phyloP scores from a whole-genome alignment of 2,329 filamentous ascomycete genomes.

The Mollisiaceae sp. region DNA sequence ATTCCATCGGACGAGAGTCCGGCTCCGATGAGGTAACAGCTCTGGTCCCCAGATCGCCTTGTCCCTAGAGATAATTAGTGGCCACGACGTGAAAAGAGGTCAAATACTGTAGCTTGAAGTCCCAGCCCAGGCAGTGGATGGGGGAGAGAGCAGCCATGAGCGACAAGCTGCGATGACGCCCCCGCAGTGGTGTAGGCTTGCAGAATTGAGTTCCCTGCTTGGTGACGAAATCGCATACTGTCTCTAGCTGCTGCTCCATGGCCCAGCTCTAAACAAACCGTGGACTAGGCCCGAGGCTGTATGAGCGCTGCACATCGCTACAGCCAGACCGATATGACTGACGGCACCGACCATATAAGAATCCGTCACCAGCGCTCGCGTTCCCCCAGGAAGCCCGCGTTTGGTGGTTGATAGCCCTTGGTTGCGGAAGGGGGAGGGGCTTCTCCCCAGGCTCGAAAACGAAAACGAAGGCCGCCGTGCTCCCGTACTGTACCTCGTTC shows the following conservation, averaged over 20 bases:
- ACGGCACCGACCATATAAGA: no score
- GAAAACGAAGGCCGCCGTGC: not conserved
- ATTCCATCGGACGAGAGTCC: slow-evolving; percentile 10
- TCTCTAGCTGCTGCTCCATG: not conserved
- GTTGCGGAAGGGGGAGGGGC: not conserved
- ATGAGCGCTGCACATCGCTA: no score
- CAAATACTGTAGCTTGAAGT: not conserved
- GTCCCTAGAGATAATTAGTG: slow-evolving; percentile 1
- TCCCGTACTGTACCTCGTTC: no score
- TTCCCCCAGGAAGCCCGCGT: no score
- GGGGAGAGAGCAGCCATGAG: no score
- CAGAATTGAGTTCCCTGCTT: not conserved
- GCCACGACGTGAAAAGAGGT: not conserved
- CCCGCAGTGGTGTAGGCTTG: no score
- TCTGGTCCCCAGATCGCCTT: slow-evolving; percentile 5
- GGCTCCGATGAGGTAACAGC: not conserved
- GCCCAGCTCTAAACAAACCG: not conserved
- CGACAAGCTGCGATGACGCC: no score
- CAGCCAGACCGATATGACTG: no score
- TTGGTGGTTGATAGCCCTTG: not conserved
- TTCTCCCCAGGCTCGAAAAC: no score
- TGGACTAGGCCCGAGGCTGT: not conserved
- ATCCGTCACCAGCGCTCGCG: no score
- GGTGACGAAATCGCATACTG: not conserved
- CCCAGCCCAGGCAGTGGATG: no score